A percentile compares a stretch with the other conserved stretches of the same genome.
These are phyloP conservation scores for Stemphylium lycopersici DNA, from an alignment of 2,329 filamentous ascomycete species.

Conservation along the genomic window DNA sequence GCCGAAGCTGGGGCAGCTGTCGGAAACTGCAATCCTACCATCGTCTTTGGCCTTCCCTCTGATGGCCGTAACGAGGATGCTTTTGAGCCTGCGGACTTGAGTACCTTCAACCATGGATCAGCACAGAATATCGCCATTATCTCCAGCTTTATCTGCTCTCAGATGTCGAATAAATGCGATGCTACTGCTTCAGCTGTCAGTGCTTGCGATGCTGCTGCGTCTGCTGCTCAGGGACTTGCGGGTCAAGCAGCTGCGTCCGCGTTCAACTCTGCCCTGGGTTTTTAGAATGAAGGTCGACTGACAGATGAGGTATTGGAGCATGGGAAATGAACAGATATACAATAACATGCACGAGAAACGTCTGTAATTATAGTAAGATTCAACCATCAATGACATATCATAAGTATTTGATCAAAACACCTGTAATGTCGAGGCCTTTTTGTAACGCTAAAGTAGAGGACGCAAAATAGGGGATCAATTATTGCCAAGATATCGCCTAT, in stretches of 20 bases:
- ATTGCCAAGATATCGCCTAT: too few relatives aligned
- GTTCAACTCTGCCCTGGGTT: slow-evolving; percentile 37
- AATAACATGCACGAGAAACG: too few relatives aligned
- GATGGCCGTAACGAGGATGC: slow-evolving; percentile 56
- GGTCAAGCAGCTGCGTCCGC: slow-evolving; percentile 38
- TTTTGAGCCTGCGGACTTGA: slow-evolving; percentile 53
- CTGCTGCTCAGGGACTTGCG: slow-evolving; percentile 23
- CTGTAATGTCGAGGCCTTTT: too few relatives aligned
- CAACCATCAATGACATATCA: too few relatives aligned
- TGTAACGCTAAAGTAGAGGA: too few relatives aligned
- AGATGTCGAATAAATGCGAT: slow-evolving; percentile 44
- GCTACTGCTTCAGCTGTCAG: slow-evolving; percentile 27
- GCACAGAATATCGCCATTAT: slow-evolving; percentile 58
- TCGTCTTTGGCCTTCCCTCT: slow-evolving; percentile 57
- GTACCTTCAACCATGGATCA: slow-evolving; percentile 60
- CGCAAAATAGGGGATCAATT: too few relatives aligned
- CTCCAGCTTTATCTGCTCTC: slow-evolving; percentile 56
- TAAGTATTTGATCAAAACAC: too few relatives aligned
- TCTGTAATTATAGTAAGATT: too few relatives aligned
- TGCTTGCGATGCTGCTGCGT: slow-evolving; percentile 29
- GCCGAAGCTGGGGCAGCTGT: slow-evolving; percentile 34
- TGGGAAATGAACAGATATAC: not conserved
- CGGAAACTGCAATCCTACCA: slow-evolving; percentile 57
- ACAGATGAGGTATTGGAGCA: not conserved
- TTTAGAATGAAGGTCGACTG: slow-evolving; percentile 11